Base-by-base conservation (phyloP, 257 asterid genomes). In the Solanum clarkiae region DNA sequence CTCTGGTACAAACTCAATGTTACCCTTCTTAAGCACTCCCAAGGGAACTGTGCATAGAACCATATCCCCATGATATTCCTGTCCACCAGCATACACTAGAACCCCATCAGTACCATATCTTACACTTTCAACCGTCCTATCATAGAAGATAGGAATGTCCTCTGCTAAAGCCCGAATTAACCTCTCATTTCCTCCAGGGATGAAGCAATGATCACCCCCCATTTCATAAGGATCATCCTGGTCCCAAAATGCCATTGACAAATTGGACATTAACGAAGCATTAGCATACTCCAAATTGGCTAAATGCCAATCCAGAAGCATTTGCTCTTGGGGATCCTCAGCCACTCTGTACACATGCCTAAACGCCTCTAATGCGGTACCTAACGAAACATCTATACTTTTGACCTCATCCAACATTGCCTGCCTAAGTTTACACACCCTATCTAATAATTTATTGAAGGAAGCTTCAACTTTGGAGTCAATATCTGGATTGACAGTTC, bases 201-300 rank as follows among this genome's bases (percentile, higher is more conserved):
- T 93, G 84, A 96, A 96, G 84, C 99, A 96, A 87, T 96, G 99
- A 88, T 96, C 99, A 3, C 99, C 98, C 17, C 99, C 99, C 99
- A 96, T 96, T 89, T 96, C 99, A 80, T 91, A 96, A 0, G 99
- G 99, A 84, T 96, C 99, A 36, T 96, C 99, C 80, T 96, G 99
- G 93, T 96, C 99, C 99, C 99, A 96, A 86, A 90, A 96, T 4
- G 97, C 95, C 97, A 96, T 95, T 8, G 99, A 96, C 80, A 96
- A 83, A 88, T 95, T 94, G 4, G 98, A 95, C 95, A 96, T 95
- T 89, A 96, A 77, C 0, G 99, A 94, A 5, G 99, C 99, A 88
- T 96, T 96, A 2, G 99, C 99, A 80, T 96, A 96, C 84, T 96
- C 99, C 84, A 96, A 92, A 91, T 96, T 96, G 11, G 99, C 99